Percentiles rank a stretch among this genome's conserved stretches.
Conservation (phyloP, 139 green algal genomes). For the Klebsormidium nitens region DNA sequence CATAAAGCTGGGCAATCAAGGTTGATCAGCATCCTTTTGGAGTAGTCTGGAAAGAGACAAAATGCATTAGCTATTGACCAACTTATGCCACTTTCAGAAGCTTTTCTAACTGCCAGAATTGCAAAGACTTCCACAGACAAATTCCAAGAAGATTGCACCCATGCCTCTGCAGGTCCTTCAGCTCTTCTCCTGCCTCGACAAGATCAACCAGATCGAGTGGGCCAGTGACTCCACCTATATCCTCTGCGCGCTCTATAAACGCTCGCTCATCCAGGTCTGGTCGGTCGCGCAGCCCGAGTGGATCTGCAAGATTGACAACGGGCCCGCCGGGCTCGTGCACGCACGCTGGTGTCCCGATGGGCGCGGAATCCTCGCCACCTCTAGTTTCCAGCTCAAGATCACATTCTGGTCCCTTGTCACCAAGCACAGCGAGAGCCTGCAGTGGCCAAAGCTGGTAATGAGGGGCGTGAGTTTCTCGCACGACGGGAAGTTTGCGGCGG, state of each 20-base stretch:
- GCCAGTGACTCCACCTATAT: constrained; percentile 64
- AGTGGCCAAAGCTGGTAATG: constrained; percentile 58
- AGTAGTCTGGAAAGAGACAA: neutral
- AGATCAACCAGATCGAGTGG: constrained; percentile 72
- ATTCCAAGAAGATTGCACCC: no score
- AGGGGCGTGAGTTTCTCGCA: constrained; percentile 64
- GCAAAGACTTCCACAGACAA: neutral
- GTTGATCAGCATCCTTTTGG: neutral
- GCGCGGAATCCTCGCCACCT: constrained; percentile 51
- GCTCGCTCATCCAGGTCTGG: constrained; percentile 66
- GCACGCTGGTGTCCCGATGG: constrained; percentile 52
- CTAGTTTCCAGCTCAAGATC: constrained; percentile 73
- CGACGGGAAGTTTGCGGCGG: constrained; percentile 59
- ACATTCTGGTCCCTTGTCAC: constrained; percentile 75
- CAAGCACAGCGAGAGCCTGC: constrained; percentile 57
- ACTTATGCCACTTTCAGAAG: neutral
- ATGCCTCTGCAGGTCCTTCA: constrained; percentile 26
- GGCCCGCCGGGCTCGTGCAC: constrained; percentile 48
- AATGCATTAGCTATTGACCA: neutral
- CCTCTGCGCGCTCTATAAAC: constrained; percentile 58
- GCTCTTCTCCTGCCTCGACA: constrained; percentile 67
- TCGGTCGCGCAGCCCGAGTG: constrained; percentile 62
- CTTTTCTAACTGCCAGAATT: neutral
- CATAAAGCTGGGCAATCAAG: no score
- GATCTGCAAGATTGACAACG: constrained; percentile 83